Conservation (phyloP, 148 eudicot species). For the Beta vulgaris region DNA sequence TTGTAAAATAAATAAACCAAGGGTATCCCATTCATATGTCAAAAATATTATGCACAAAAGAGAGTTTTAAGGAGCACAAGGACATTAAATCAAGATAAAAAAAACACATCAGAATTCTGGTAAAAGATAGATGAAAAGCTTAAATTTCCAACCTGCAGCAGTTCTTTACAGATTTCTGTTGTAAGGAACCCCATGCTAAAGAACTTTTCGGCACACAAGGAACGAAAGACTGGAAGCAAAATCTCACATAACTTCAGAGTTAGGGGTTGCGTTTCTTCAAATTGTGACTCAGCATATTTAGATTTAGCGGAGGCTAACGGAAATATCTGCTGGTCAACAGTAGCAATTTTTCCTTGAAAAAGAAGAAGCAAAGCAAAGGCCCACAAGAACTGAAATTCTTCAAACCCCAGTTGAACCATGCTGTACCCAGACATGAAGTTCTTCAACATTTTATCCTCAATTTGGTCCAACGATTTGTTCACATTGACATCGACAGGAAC, state of each 20-base stretch:
- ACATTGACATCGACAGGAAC: constrained; percentile 49
- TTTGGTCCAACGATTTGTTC: constrained; percentile 38
- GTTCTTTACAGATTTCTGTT: constrained; percentile 62
- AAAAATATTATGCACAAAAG: not conserved
- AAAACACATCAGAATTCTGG: not conserved
- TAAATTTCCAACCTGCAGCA: constrained; percentile 66
- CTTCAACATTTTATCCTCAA: constrained; percentile 34
- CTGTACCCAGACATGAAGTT: constrained; percentile 72
- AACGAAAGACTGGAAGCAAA: constrained; percentile 73
- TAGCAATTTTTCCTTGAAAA: constrained; percentile 69
- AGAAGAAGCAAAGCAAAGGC: constrained; percentile 74
- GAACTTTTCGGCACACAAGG: constrained; percentile 61
- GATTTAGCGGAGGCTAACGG: constrained; percentile 44
- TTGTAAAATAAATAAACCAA: not conserved
- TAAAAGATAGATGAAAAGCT: constrained; percentile 14
- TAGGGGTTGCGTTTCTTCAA: constrained; percentile 43
- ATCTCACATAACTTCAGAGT: constrained; percentile 53
- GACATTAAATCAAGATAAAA: not conserved
- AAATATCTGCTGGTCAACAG: constrained; percentile 43
- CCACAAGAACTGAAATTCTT: constrained; percentile 87
- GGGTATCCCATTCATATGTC: not conserved
- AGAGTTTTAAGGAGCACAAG: not conserved
- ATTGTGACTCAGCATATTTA: constrained; percentile 43
- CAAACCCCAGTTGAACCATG: constrained; percentile 71
- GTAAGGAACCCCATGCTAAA: constrained; percentile 66